Conservation (phyloP, 108 stramenopile genomes). For the Nannochloropsis oceanica region DNA sequence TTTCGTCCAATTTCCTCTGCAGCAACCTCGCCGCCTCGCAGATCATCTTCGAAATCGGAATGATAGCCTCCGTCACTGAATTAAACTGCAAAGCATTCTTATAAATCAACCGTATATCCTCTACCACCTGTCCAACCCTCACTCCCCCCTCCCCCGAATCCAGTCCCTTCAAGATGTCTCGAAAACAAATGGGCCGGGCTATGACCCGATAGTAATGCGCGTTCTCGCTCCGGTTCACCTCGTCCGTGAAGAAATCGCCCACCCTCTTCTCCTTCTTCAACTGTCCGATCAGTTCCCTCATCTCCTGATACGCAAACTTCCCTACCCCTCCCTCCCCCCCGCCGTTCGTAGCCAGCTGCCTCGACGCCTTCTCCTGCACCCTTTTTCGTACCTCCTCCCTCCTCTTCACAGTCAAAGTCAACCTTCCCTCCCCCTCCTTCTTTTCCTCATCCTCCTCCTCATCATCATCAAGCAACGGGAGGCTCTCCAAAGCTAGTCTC, state of each 20-base stretch:
- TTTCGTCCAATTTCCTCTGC: not conserved
- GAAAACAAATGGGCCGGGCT: not conserved
- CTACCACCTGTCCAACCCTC: not conserved
- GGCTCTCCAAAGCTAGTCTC: not conserved
- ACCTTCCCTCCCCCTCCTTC: not conserved
- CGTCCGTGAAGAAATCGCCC: not conserved
- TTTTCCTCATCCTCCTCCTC: not conserved
- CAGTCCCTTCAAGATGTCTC: not conserved
- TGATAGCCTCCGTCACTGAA: not conserved
- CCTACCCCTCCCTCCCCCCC: not conserved
- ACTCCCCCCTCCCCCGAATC: not conserved
- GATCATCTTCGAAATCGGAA: not conserved
- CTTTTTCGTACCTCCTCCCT: not conserved
- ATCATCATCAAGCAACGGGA: not conserved
- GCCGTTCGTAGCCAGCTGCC: not conserved
- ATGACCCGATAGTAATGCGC: not conserved
- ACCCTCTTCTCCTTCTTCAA: not conserved
- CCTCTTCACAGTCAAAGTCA: not conserved
- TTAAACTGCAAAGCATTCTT: not conserved
- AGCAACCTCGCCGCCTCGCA: not conserved
- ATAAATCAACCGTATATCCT: not conserved
- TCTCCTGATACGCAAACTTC: not conserved
- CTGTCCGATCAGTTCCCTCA: not conserved
- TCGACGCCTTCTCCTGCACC: not conserved
- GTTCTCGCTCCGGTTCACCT: not conserved